Evolutionary conservation across 2,329 filamentous ascomycete genomes (phyloP).

Genomic region (Fusarium praegraminearum): DNA sequence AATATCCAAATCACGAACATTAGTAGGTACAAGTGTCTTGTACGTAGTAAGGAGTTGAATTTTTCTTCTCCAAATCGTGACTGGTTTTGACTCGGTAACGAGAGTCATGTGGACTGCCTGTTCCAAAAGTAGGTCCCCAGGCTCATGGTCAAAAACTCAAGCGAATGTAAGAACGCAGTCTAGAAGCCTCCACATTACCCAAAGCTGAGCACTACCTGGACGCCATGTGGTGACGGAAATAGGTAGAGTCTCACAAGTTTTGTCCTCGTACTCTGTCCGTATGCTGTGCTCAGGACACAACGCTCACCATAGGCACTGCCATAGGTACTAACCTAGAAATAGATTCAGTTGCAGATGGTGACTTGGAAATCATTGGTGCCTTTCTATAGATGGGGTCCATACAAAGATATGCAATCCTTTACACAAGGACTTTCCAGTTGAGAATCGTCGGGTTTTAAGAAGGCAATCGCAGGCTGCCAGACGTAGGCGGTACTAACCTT

Average conservation of each 20-base stretch:
- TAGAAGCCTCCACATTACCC: constrained; percentile 20
- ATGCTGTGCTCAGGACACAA: neutral
- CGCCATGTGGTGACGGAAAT: constrained; percentile 46
- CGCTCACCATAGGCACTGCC: neutral
- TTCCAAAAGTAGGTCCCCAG: constrained; percentile 2
- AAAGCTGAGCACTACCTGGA: constrained; percentile 4
- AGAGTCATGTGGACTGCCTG: constrained; percentile 42
- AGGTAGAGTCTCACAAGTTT: constrained; percentile 17
- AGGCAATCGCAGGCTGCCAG: neutral
- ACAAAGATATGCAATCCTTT: neutral
- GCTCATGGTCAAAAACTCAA: constrained; percentile 4
- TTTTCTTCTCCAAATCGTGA: constrained; percentile 42
- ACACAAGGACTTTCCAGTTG: neutral
- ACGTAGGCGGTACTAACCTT: neutral
- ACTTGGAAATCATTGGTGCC: neutral
- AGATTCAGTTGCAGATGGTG: neutral
- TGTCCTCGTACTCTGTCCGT: constrained; percentile 1
- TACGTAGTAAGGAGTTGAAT: neutral
- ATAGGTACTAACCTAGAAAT: neutral
- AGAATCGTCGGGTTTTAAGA: neutral
- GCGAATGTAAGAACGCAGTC: constrained; percentile 24
- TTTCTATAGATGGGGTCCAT: neutral
- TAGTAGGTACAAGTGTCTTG: constrained; percentile 6
- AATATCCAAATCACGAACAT: constrained; percentile 22
- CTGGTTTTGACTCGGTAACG: constrained; percentile 34